Base-by-base conservation (phyloP, 331 rosid species). In the Saraca asoca region DNA sequence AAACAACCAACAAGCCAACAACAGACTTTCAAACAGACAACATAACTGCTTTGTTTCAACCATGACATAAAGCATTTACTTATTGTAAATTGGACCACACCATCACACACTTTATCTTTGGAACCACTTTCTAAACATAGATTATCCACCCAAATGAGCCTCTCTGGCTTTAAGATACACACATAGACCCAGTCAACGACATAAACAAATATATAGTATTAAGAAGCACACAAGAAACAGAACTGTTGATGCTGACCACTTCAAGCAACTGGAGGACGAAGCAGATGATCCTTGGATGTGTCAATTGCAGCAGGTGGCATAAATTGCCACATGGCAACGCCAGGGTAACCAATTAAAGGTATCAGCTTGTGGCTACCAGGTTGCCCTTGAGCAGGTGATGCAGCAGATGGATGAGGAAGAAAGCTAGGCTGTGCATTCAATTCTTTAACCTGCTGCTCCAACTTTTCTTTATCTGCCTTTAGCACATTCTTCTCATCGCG, bases 261-360 rank as follows among this genome's bases (percentile, higher is more conserved):
- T 86, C 74, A 94, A 33, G 98, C 97, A 59, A 90, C 98, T 2
- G 98, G 98, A n/a, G 98, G 91, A 39, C 89, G 97, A 43, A 88
- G 97, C 35, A 88, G 82, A 62, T 94, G 97, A 77, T 94, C 99
- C 66, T 77, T 85, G 19, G 99, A 94, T 39, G 96, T 90, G 62
- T 94, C 99, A 65, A 94, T 64, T 6, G 88, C 72, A 35, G 96
- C 79, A 11, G 90, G 95, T 8, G 95, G 81, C 95, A 90, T 84
- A 67, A 86, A 88, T 75, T 90, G 96, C 99, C 99, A 94, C 97
- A 94, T 94, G 16, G 91, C 81, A n/a, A 88, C 63, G 65, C 98
- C 95, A 46, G 97, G 92, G 69, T 93, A 93, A 31, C 97, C 96
- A 9, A 85, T 76, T 24, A 84, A 85, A 41, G 98, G 98, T 75